A percentile compares a stretch with the other conserved stretches of the same genome.
Conservation (phyloP, 495 filamentous ascomycete genomes). For the Trichoderma gamsii region DNA sequence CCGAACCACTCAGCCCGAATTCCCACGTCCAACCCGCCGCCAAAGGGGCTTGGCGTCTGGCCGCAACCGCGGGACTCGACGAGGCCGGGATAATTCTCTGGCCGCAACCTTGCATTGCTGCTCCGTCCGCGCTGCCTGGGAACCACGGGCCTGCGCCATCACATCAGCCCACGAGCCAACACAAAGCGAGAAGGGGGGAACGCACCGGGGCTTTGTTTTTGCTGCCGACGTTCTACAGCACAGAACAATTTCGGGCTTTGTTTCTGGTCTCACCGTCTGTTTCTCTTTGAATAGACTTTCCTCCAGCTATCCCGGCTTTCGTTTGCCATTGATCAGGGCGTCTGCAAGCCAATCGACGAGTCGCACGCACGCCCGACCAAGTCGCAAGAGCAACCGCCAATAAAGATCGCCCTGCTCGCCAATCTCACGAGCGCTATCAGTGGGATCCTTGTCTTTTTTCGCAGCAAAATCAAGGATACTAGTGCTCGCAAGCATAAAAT, state of each 20-base stretch:
- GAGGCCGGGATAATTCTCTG: neutral
- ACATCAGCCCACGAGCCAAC: neutral
- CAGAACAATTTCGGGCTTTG: neutral
- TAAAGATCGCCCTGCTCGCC: slow-evolving; percentile 4
- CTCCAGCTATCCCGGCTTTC: neutral
- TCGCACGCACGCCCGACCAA: neutral
- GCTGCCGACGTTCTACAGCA: neutral
- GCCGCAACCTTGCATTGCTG: neutral
- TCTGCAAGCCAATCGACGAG: slow-evolving; percentile 1
- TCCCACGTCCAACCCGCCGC: neutral
- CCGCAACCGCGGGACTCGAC: slow-evolving; percentile 3
- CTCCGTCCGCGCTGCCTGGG: neutral
- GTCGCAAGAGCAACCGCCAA: neutral
- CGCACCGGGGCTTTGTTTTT: neutral
- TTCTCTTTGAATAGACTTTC: neutral
- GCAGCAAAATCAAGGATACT: neutral
- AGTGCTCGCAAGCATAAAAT: neutral
- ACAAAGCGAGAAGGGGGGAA: neutral
- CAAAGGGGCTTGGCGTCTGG: slow-evolving; percentile 10
- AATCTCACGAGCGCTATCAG: neutral
- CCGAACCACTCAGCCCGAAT: neutral
- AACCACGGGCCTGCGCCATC: slow-evolving; percentile 3
- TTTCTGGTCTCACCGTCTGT: neutral
- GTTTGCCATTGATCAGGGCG: neutral
- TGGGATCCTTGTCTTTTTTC: neutral